Evolutionary conservation across 768 basidiomycete genomes (phyloP).

Genomic region (Candolleomyces eurysporus): DNA sequence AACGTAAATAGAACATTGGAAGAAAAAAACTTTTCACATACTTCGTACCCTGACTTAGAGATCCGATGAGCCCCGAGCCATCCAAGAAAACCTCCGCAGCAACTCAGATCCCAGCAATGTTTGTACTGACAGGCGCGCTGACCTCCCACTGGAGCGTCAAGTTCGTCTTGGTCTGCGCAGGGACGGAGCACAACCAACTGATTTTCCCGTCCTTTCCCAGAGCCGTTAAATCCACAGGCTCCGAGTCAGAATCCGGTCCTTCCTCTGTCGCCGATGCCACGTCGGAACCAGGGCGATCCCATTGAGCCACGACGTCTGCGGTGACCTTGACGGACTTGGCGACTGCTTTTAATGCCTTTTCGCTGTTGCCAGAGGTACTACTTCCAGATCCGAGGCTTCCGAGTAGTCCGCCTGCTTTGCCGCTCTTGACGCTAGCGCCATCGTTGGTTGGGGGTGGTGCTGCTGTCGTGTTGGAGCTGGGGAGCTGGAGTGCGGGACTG

Average conservation of each 20-base stretch:
- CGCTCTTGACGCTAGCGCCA: neutral
- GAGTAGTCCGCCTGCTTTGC: neutral
- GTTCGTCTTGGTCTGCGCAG: conserved; percentile 28
- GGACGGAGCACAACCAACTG: conserved; percentile 26
- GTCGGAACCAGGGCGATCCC: conserved; percentile 23
- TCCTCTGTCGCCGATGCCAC: conserved; percentile 13
- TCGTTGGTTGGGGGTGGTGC: neutral
- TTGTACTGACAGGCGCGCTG: conserved; percentile 14
- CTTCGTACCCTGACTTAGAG: too few species aligned
- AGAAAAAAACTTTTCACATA: too few species aligned
- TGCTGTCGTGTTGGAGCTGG: neutral
- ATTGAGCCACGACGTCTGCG: conserved; percentile 26
- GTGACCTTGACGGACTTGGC: conserved; percentile 17
- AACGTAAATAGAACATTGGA: too few species aligned
- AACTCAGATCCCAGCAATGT: neutral
- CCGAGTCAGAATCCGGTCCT: neutral
- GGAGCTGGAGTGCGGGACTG: conserved; percentile 21
- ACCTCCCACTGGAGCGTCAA: conserved; percentile 35
- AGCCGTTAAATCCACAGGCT: conserved; percentile 15
- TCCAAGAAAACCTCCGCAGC: too few species aligned
- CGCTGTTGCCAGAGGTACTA: neutral
- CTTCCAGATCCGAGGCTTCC: neutral
- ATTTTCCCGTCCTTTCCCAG: conserved; percentile 34
- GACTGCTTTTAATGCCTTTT: neutral
- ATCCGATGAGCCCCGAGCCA: too few species aligned